Evolutionary conservation across 2,329 filamentous ascomycete genomes (phyloP), one percentile per base, ranked within the genome.

Genomic region (Colletotrichum melonis): DNA sequence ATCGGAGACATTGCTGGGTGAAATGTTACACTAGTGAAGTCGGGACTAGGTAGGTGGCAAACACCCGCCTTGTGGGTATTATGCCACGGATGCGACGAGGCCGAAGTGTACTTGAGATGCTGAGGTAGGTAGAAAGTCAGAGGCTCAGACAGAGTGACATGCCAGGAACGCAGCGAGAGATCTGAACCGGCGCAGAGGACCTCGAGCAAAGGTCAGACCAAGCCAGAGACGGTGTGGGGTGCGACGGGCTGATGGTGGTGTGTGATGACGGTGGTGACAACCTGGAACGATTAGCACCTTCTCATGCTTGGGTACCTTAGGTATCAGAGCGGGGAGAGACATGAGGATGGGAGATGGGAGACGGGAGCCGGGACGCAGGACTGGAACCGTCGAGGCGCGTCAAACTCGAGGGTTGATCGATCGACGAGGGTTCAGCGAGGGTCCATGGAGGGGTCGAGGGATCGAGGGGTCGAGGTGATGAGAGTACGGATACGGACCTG

Each of bases 221-320:
- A 38, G 42, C 52, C 38, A 14, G 38, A 55, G 59, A 57, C 30
- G 69, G 38, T 57, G 68, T 57, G 66, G 59, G 54, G 59, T 28
- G 56, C 32, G 35, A 30, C 26, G 26, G 30, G 30, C 30, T 32
- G 30, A 26, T 38, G 38, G 7, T 64, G 62, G 60, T 52, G 60
- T 63, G 59, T n/a, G 60, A 54, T 57, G 52, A 57, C 22, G 32
- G 46, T 16, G 19, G 57, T 16, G 19, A 42, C 38, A 42, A 42
- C 5, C 14, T 42, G 38, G 38, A 42, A 42, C 14, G 38, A 42
- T 42, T 42, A 42, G 38, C 16, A 35, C 32, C 32, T 35, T 35
- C 11, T 35, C 32, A 35, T 42, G 14, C 6, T 42, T 42, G 16
- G 38, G 38, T 42, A 42, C 32, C 32, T 35, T 35, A 42, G 38